Evolutionary conservation across 1,284 basidiomycete species (phyloP).

Genomic region (Puccinia triticina): DNA sequence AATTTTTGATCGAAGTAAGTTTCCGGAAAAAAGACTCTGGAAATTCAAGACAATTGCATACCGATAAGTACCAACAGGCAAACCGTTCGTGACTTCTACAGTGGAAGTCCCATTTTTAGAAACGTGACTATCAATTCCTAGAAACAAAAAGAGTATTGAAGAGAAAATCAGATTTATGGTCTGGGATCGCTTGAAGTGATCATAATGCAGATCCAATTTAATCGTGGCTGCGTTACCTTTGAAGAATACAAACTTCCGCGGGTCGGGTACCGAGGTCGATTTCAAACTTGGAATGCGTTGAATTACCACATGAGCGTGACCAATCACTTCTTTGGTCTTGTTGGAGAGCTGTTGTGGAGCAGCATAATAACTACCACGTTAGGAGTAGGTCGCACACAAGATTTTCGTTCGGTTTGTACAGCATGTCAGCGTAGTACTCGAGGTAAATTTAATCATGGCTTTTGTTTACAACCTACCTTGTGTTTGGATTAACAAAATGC

Average conservation of each 20-base stretch:
- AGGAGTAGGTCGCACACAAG: no score
- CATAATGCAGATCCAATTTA: not conserved
- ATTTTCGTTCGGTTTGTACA: not conserved
- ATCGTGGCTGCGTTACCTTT: conserved; percentile 25
- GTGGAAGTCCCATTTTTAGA: conserved; percentile 3
- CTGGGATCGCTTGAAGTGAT: not conserved
- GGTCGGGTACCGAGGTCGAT: conserved; percentile 18
- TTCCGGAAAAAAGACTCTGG: not conserved
- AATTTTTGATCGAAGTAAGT: not conserved
- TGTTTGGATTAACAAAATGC: conserved; percentile 26
- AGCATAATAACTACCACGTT: conserved; percentile 34
- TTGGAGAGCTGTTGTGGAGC: conserved; percentile 32
- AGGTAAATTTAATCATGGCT: not conserved
- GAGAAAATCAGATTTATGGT: not conserved
- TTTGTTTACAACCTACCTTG: conserved; percentile 5
- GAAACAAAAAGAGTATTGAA: not conserved
- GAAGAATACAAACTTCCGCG: conserved; percentile 37
- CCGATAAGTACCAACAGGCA: conserved; percentile 42
- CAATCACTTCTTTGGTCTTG: conserved; percentile 38
- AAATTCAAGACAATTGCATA: not conserved
- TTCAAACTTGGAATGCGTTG: conserved; percentile 29
- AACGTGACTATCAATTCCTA: conserved; percentile 35
- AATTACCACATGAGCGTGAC: conserved; percentile 42
- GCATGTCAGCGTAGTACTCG: not conserved
- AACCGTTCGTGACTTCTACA: conserved; percentile 6